These are phyloP conservation scores for Hydnomerulius pinastri DNA, from an alignment of 768 basidiomycete genomes.

Conservation along the genomic window DNA sequence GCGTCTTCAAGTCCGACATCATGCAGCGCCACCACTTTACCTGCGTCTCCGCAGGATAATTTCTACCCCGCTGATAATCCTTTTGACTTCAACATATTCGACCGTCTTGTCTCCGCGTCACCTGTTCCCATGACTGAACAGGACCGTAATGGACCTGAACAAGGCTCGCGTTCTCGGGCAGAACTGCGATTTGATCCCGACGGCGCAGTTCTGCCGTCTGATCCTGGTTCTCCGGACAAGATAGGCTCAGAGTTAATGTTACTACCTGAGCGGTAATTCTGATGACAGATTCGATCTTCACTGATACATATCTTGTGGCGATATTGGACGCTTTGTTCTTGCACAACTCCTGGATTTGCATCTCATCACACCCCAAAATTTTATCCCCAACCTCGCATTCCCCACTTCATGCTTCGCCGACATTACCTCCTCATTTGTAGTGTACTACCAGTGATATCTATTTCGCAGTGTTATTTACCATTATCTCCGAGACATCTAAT, in stretches of 20 bases:
- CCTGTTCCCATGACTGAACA: constrained; percentile 38
- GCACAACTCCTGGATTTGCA: constrained; percentile 19
- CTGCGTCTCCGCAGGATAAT: constrained; percentile 18
- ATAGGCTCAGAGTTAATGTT: constrained; percentile 39
- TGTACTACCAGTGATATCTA: too few relatives aligned
- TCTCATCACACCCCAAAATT: too few relatives aligned
- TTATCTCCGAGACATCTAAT: constrained; percentile 3
- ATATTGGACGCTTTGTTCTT: constrained; percentile 19
- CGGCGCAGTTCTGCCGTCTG: constrained; percentile 37
- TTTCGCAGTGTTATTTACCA: too few relatives aligned
- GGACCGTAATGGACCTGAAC: constrained; percentile 23
- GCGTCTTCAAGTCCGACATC: constrained; percentile 21
- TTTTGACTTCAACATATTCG: constrained; percentile 42
- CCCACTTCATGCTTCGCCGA: too few relatives aligned
- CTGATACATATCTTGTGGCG: constrained; percentile 16
- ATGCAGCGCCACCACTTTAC: not conserved
- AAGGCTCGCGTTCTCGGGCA: constrained; percentile 10
- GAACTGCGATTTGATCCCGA: constrained; percentile 43
- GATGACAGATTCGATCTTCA: not conserved
- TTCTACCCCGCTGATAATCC: constrained; percentile 24
- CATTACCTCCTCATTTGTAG: too few relatives aligned
- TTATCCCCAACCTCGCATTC: too few relatives aligned
- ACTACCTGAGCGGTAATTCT: constrained; percentile 45
- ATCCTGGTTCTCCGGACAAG: constrained; percentile 49
- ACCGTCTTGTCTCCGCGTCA: constrained; percentile 38